Evolutionary conservation across 2,329 filamentous ascomycete species (phyloP).

Genomic region (Colletotrichum noveboracense): DNA sequence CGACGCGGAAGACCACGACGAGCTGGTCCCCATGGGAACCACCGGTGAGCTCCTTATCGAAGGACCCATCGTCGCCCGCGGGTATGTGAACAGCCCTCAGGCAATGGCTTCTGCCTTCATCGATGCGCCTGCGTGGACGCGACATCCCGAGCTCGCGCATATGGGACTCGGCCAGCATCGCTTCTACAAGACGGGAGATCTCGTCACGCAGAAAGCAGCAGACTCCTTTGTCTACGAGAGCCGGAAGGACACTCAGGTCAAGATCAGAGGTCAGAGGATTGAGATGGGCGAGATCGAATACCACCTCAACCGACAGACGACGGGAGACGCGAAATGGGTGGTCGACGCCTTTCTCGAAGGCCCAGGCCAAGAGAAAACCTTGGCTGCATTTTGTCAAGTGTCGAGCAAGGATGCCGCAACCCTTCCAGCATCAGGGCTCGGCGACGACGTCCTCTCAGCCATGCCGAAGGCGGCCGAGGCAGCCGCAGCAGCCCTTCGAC

Average conservation of each 20-base stretch:
- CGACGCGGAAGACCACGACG: background rate
- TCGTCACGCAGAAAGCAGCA: background rate
- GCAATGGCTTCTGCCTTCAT: background rate
- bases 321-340: fast-evolving
- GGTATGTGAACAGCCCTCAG: background rate
- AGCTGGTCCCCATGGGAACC: background rate
- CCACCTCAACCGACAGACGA: background rate
- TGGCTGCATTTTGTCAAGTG: background rate
- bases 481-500: background rate
- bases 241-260: background rate
- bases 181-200: background rate
- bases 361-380: background rate
- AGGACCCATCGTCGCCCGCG: background rate
- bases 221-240: background rate
- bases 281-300: background rate
- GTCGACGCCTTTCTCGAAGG: background rate
- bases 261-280: background rate
- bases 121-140: background rate
- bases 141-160: background rate
- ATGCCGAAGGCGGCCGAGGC: background rate
- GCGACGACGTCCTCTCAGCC: background rate
- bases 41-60: background rate
- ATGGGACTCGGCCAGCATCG: background rate
- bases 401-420: background rate
- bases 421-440: background rate